Evolutionary conservation across 2,329 filamentous ascomycete genomes (phyloP).

Genomic region (Hypoxylon sp.): DNA sequence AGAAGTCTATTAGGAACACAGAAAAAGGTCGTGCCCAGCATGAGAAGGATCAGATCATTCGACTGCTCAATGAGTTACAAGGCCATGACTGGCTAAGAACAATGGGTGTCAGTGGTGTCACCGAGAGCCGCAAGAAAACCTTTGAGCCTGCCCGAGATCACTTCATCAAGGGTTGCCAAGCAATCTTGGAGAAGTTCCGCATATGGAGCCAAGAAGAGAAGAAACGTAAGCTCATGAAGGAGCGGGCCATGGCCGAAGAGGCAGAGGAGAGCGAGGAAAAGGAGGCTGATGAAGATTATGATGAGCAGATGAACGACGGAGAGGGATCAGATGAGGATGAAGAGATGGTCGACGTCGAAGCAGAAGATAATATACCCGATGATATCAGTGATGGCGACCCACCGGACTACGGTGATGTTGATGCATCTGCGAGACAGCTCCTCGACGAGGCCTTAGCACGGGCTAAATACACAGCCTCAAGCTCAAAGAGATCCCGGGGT

Average conservation of each 20-base stretch:
- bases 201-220: slow-evolving; percentile 93
- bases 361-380: slow-evolving; percentile 49
- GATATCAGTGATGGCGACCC: slow-evolving; percentile 64
- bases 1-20: slow-evolving; percentile 74
- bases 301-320: slow-evolving; percentile 51
- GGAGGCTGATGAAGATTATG: slow-evolving; percentile 50
- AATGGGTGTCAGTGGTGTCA: slow-evolving; percentile 89
- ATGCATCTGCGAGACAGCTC: slow-evolving; percentile 81
- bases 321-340: slow-evolving; percentile 48
- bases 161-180: slow-evolving; percentile 86
- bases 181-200: slow-evolving; percentile 88
- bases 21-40: slow-evolving; percentile 77
- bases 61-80: slow-evolving; percentile 83
- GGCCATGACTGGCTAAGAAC: slow-evolving; percentile 93
- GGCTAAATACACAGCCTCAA: slow-evolving; percentile 48
- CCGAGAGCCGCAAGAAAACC: slow-evolving; percentile 86
- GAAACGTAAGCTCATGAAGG: slow-evolving; percentile 81
- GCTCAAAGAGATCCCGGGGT: slow-evolving; percentile 45
- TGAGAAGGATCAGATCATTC: slow-evolving; percentile 75
- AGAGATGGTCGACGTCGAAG: slow-evolving; percentile 51
- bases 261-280: slow-evolving; percentile 53
- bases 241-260: slow-evolving; percentile 70
- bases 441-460: slow-evolving; percentile 74
- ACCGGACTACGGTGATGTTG: slow-evolving; percentile 78
- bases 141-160: slow-evolving; percentile 89